A percentile compares a stretch with the other conserved stretches of the same genome.
Evolutionary conservation across 1,284 basidiomycete species (phyloP).

Genomic region (Moniliophthora roreri): DNA sequence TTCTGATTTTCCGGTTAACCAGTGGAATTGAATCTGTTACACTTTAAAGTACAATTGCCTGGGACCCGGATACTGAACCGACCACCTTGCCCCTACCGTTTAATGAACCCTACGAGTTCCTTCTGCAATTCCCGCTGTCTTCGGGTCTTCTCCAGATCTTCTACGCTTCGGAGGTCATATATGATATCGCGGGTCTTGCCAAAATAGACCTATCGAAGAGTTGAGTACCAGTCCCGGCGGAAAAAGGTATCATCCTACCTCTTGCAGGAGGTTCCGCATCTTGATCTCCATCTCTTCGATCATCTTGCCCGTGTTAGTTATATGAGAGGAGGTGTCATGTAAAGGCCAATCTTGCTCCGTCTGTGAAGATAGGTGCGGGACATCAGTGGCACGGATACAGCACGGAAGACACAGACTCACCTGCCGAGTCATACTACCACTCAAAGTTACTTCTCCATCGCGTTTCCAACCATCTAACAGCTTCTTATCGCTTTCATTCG

Average conservation of each 20-base stretch:
- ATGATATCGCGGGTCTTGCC: slow-evolving; percentile 97
- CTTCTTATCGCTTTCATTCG: slow-evolving; percentile 28
- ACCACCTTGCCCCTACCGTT: slow-evolving; percentile 40
- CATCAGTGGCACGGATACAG: background rate
- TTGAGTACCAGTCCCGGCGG: slow-evolving; percentile 2
- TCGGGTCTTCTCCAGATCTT: slow-evolving; percentile 82
- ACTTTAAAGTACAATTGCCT: too few species aligned
- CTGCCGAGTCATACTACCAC: slow-evolving; percentile 97
- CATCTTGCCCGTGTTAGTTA: slow-evolving; percentile 91
- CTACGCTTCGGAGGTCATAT: slow-evolving; percentile 84
- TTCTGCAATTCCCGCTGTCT: slow-evolving; percentile 87
- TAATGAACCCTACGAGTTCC: slow-evolving; percentile 91
- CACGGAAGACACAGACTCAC: slow-evolving; percentile 40
- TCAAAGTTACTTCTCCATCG: slow-evolving; percentile 80
- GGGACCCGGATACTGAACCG: too few species aligned
- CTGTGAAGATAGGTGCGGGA: slow-evolving; percentile 36
- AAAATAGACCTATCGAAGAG: slow-evolving; percentile 81
- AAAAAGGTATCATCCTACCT: slow-evolving; percentile 42
- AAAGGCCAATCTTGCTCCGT: slow-evolving; percentile 86
- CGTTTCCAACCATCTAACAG: slow-evolving; percentile 48
- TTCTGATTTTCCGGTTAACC: too few species aligned
- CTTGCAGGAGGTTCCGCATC: slow-evolving; percentile 94
- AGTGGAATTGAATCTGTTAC: too few species aligned
- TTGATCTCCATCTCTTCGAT: slow-evolving; percentile 99
- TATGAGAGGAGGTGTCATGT: slow-evolving; percentile 77